Evolutionary conservation across 2,329 filamentous ascomycete genomes (phyloP).

Genomic region (Thelonectria blattea): DNA sequence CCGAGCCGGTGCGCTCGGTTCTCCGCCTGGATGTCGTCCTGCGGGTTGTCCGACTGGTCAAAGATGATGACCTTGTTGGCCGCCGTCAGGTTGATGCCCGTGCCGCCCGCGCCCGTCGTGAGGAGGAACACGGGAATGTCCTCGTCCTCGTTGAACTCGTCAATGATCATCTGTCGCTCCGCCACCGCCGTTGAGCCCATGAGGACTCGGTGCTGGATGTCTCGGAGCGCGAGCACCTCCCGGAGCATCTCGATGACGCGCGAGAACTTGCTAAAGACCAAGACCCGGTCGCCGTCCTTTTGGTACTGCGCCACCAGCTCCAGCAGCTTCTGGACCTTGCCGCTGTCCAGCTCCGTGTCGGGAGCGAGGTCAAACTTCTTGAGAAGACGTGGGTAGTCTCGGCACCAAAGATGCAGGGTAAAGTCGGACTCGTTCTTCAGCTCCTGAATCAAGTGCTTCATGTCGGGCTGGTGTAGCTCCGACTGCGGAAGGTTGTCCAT

Average conservation of each 20-base stretch:
- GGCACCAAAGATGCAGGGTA: constrained; percentile 69
- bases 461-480: constrained; percentile 58
- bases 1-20: constrained; percentile 95
- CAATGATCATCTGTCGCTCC: constrained; percentile 84
- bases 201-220: constrained; percentile 81
- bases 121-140: constrained; percentile 90
- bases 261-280: constrained; percentile 94
- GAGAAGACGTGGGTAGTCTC: constrained; percentile 61
- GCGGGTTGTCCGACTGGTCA: constrained; percentile 95
- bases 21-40: constrained; percentile 98
- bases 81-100: constrained; percentile 92
- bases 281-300: constrained; percentile 80
- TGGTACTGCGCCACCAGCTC: constrained; percentile 76
- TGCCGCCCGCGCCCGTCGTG: constrained; percentile 93
- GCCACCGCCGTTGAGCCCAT: constrained; percentile 84
- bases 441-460: constrained; percentile 60
- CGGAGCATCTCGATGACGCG: constrained; percentile 90
- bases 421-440: constrained; percentile 67
- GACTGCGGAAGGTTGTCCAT: constrained; percentile 69
- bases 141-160: constrained; percentile 79
- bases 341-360: constrained; percentile 66
- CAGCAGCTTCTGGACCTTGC: constrained; percentile 84
- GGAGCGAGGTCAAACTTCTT: constrained; percentile 59
- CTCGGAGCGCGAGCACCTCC: constrained; percentile 75
- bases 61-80: constrained; percentile 99